Evolutionary conservation across 371 early-diverging fungal species (phyloP), one percentile per base, ranked within the genome.

Genomic region (Mortierella sp.): DNA sequence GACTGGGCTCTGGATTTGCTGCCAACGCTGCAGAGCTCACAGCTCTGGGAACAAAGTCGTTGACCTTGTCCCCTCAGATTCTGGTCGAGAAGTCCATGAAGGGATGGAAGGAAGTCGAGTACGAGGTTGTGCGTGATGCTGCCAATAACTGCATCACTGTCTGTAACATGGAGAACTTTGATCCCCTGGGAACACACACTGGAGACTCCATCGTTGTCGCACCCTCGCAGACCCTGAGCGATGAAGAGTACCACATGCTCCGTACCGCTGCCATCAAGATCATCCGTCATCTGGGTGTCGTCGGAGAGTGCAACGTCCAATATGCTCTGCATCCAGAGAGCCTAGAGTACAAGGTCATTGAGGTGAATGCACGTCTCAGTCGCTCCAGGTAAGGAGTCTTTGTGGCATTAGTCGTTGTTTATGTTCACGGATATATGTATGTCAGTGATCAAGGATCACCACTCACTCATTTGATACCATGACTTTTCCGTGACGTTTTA

Each of bases 151-250:
- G 98, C 82, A 94, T 97, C 65, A 96, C 97, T 27, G 95, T 97
- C 51, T 97, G 97, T 84, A 97, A 97, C 88, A 97, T 96, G 97
- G 97, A 97, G 80, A 97, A 97, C 91, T 96, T 97, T 86, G 97
- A 97, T 78, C 97, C 97, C 23, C 89, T 94, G 11, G 94, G 96
- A 47, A 94, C 93, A 59, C 97, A 97, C 82, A 97, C 97, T 6
- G 97, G 97, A 63, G 97, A 97, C 82, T 94, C 95, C 23, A 97
- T 97, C 56, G 97, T 97, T 19, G 95, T 97, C 43, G 97, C 97
- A 19, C 98, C 98, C 23, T 90, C 91, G 53, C 97, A 96, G 84
- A 97, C 98, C 19, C 82, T 97, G 50, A 89, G 87, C 50, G 98
- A 97, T 79, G 93, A 93, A 62, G 97, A 97, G 43, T 97, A 96